Conservation (phyloP, 768 basidiomycete genomes). For the Phanerochaete carnosa region DNA sequence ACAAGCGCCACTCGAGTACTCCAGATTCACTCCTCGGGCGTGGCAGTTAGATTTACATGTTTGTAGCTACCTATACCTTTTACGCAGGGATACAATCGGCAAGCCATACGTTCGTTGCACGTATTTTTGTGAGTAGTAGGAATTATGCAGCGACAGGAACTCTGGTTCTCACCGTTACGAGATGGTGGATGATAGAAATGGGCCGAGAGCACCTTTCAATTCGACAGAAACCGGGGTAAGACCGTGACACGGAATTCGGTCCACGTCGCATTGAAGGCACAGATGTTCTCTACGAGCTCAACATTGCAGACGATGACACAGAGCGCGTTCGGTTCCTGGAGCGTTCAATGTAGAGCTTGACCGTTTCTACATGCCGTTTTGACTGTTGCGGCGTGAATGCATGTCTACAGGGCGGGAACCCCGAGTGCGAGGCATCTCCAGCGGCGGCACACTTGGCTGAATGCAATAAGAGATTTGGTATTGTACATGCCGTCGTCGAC, state of each 20-base stretch:
- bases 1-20: too few relatives aligned
- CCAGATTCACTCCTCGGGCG: too few relatives aligned
- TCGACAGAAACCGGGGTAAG: neutral
- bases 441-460: neutral
- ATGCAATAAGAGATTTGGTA: neutral
- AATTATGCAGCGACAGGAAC: too few relatives aligned
- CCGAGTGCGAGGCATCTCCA: neutral
- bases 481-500: neutral
- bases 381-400: neutral
- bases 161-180: too few relatives aligned
- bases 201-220: neutral
- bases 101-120: too few relatives aligned
- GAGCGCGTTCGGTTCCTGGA: neutral
- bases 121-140: too few relatives aligned
- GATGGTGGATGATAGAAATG: too few relatives aligned
- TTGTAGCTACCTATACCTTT: too few relatives aligned
- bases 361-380: neutral
- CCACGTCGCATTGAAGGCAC: neutral
- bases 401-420: neutral
- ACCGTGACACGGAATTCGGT: neutral
- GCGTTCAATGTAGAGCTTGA: neutral
- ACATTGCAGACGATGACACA: neutral
- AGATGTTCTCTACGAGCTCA: neutral
- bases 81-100: too few relatives aligned
- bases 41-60: too few relatives aligned